These are phyloP conservation scores for Mollisia scopiformis DNA, from an alignment of 2,329 filamentous ascomycete species.

Conservation along the genomic window DNA sequence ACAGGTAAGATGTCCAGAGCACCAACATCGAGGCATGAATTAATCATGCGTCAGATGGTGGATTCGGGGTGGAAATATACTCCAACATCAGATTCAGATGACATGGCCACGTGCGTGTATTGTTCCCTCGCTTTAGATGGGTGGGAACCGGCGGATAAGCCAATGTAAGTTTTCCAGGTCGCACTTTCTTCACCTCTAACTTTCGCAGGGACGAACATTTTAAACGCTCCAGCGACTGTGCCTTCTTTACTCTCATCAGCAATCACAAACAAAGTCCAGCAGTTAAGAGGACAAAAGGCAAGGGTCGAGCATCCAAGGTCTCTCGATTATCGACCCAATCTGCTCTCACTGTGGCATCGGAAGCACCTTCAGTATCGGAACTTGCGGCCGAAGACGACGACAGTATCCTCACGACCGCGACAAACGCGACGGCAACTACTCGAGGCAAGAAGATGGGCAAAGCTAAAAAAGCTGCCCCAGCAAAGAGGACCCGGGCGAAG, in stretches of 20 bases:
- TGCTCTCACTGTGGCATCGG: slow-evolving; percentile 52
- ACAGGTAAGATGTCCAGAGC: slow-evolving; percentile 60
- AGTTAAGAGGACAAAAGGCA: slow-evolving; percentile 57
- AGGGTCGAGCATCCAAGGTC: slow-evolving; percentile 65
- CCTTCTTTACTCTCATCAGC: slow-evolving; percentile 76
- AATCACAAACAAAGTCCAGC: slow-evolving; percentile 49
- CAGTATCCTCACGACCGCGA: slow-evolving; percentile 61
- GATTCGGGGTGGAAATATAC: slow-evolving; percentile 95
- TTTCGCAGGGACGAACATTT: slow-evolving; percentile 79
- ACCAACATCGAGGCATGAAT: not conserved
- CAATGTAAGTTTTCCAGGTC: slow-evolving; percentile 59
- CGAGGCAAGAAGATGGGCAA: slow-evolving; percentile 54
- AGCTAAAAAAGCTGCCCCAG: slow-evolving; percentile 56
- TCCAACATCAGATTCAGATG: slow-evolving; percentile 78
- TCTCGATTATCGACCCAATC: slow-evolving; percentile 68
- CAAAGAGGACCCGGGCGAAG: slow-evolving; percentile 50
- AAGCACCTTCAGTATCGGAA: slow-evolving; percentile 46
- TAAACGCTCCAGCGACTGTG: slow-evolving; percentile 75
- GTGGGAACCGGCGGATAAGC: slow-evolving; percentile 93
- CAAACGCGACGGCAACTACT: slow-evolving; percentile 61
- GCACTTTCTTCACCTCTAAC: slow-evolving; percentile 16
- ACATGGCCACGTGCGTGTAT: slow-evolving; percentile 90
- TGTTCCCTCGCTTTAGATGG: slow-evolving; percentile 89
- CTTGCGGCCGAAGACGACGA: slow-evolving; percentile 55
- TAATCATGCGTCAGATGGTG: slow-evolving; percentile 62